Evolutionary conservation across 495 filamentous ascomycete genomes (phyloP), one percentile per base, ranked within the genome.

Genomic region (Tuber microsphaerosporum): DNA sequence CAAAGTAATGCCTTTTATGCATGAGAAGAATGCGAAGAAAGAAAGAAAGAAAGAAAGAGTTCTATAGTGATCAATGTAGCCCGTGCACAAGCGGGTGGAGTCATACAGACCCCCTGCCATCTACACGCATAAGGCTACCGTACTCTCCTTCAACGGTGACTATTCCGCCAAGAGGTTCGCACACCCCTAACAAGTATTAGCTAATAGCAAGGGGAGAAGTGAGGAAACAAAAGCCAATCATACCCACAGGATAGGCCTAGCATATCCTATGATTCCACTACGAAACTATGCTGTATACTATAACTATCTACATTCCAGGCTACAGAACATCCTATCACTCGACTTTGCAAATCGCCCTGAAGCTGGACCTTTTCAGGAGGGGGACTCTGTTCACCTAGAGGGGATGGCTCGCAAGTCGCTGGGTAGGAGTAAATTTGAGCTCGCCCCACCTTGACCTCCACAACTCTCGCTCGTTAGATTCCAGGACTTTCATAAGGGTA

Each of bases 81-180:
- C 7, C 1, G 48, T 56, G 48, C 20, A 61, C 7, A 7, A 6
- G 51, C 26, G n/a, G 9, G 12, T 26, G 51, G 12, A 31, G 12
- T 61, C 9, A 9, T 26, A 26, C 14, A 14, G n/a, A 31, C 22
- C n/a, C 3, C 26, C 26, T 31, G 14, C 26, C 7, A 26, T 65
- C 0, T 14, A 34, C 3, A 1, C 26, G 0, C 12, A 17, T 19
- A 31, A n/a, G 2, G 0, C 2, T 31, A 31, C n/a, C n/a, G n/a
- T n/a, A n/a, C 12, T 9, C 20, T 31, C 51, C 12, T 61, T 31
- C 14, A 14, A 19, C 4, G 17, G 2, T 16, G 34, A 22, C 8
- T 26, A 56, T 14, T 26, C n/a, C 48, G n/a, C 9, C 8, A 12
- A 0, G 51, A 61, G n/a, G 7, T 26, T n/a, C 10, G 48, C 7